A percentile compares a stretch with the other conserved stretches of the same genome.
Conservation (phyloP, 2,329 filamentous ascomycete genomes). For the Pestalotiopsis sp. region DNA sequence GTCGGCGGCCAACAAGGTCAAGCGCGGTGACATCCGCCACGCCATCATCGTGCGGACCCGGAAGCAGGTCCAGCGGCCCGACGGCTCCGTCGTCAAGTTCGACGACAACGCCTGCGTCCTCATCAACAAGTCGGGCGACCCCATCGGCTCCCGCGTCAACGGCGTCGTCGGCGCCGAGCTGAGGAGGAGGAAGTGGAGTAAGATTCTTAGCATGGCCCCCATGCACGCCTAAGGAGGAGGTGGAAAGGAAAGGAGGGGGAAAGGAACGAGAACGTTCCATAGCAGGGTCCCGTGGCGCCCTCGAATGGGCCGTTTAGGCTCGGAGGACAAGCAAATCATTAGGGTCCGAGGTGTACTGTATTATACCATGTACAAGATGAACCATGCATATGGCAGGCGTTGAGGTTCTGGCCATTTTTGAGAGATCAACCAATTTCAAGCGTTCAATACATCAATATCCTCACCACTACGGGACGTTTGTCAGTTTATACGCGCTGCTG, state of each 20-base stretch:
- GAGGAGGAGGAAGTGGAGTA: slow-evolving; percentile 93
- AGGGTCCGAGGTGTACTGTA: slow-evolving; percentile 11
- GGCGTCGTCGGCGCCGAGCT: slow-evolving; percentile 89
- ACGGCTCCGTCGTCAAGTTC: slow-evolving; percentile 89
- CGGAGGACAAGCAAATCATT: neutral
- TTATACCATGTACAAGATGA: slow-evolving; percentile 4
- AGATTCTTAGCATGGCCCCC: slow-evolving; percentile 94
- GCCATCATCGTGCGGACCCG: slow-evolving; percentile 90
- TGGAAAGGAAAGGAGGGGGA: slow-evolving; percentile 4
- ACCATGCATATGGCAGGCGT: slow-evolving; percentile 19
- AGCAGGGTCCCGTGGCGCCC: too few species aligned
- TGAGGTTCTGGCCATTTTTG: slow-evolving; percentile 8
- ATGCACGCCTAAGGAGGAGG: slow-evolving; percentile 50
- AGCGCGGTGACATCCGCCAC: slow-evolving; percentile 93
- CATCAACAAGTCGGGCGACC: slow-evolving; percentile 95
- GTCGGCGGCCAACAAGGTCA: slow-evolving; percentile 84
- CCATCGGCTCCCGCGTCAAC: slow-evolving; percentile 88
- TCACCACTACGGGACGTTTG: too few species aligned
- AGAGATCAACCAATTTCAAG: neutral
- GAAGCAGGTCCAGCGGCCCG: slow-evolving; percentile 82
- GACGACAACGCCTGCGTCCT: slow-evolving; percentile 98
- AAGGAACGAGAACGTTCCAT: neutral
- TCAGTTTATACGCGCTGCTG: neutral
- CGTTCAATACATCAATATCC: neutral
- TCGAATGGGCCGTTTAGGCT: neutral